These are phyloP conservation scores for Yamadazyma sp. DNA, from an alignment of 805 yeast species.

Conservation along the genomic window DNA sequence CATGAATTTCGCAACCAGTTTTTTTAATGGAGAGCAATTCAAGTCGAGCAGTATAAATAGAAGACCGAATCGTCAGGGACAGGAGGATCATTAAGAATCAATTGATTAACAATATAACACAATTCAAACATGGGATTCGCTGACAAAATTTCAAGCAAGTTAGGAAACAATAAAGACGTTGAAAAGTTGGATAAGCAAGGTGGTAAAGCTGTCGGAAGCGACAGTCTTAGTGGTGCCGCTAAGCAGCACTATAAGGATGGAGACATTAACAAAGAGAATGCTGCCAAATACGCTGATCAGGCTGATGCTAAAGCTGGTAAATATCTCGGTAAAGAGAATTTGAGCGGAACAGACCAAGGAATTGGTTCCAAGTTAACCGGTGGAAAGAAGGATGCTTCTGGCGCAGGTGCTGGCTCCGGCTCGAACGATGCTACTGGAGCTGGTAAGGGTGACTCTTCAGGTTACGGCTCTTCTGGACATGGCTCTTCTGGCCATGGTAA, in stretches of 20 bases:
- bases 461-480: constrained; percentile 5
- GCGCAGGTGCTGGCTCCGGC: constrained; percentile 14
- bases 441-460: constrained; percentile 15
- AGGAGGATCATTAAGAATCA: neutral
- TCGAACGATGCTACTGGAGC: constrained; percentile 18
- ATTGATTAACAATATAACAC: neutral
- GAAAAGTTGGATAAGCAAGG: constrained; percentile 29
- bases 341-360: constrained; percentile 30
- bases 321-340: constrained; percentile 21
- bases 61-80: neutral
- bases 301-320: constrained; percentile 21
- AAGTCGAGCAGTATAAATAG: constrained; percentile 2
- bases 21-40: constrained; percentile 3
- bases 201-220: constrained; percentile 29
- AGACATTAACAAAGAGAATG: constrained; percentile 26
- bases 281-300: constrained; percentile 27
- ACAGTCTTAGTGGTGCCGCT: constrained; percentile 25
- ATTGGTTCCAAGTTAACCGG: constrained; percentile 27
- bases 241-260: constrained; percentile 31
- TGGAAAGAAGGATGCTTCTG: constrained; percentile 12
- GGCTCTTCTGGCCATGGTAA: constrained; percentile 7
- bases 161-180: constrained; percentile 27
- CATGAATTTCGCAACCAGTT: constrained; percentile 15
- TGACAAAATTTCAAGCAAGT: constrained; percentile 37
- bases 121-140: constrained; percentile 34